phyloP scores from a whole-genome alignment of 2,329 filamentous ascomycete genomes.

The Metarhizium brunneum region DNA sequence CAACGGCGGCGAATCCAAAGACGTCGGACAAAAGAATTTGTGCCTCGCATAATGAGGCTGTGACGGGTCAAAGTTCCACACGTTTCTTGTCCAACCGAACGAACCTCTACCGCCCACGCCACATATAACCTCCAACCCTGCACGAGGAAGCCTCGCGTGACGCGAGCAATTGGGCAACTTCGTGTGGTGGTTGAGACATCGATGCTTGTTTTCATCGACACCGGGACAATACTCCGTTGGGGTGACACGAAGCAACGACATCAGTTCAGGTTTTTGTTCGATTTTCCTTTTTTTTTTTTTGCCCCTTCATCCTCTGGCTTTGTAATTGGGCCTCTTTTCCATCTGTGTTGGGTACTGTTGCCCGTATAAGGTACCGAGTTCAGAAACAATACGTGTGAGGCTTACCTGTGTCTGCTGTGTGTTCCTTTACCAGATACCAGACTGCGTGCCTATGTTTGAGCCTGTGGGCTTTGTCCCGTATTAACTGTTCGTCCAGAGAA shows the following conservation, averaged over 20 bases:
- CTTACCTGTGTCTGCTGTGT: not conserved
- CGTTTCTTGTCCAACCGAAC: not conserved
- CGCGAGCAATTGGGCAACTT: not conserved
- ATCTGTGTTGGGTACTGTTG: not conserved
- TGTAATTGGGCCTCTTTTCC: not conserved
- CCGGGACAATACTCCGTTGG: not conserved
- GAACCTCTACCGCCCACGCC: not conserved
- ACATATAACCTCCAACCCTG: not conserved
- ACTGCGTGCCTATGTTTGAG: too few species aligned
- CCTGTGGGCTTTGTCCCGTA: not conserved
- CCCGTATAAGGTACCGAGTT: not conserved
- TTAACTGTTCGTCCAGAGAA: not conserved
- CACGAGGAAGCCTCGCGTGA: not conserved
- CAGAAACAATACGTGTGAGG: not conserved
- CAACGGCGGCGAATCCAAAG: not conserved
- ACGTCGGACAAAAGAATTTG: not conserved
- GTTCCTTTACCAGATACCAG: too few species aligned
- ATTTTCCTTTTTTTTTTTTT: too few species aligned
- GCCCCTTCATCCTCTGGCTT: too few species aligned
- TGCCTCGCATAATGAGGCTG: not conserved
- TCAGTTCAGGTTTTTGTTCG: not conserved
- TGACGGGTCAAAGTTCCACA: not conserved
- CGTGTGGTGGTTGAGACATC: not conserved
- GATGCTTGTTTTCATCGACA: not conserved
- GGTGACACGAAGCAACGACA: not conserved